These are phyloP conservation scores for Scolecobasidium constrictum DNA, from an alignment of 2,329 filamentous ascomycete species.

Conservation along the genomic window DNA sequence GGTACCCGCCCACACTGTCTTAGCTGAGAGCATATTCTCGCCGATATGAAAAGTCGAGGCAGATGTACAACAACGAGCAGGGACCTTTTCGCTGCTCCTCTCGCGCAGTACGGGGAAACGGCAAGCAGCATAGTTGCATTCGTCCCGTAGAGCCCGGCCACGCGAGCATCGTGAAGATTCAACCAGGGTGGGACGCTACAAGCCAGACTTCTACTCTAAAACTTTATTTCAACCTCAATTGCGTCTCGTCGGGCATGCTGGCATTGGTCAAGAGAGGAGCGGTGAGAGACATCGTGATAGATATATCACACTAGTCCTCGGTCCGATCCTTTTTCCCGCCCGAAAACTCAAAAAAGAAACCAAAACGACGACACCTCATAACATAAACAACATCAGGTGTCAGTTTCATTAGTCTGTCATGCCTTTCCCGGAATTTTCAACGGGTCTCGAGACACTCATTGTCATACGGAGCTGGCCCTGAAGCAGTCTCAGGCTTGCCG, in stretches of 20 bases:
- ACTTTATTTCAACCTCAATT: not conserved
- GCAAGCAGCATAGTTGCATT: not conserved
- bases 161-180: not conserved
- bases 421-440: too few relatives aligned
- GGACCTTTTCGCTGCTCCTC: not conserved
- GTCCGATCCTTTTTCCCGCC: not conserved
- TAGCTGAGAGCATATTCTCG: too few relatives aligned
- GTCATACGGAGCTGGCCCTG: too few relatives aligned
- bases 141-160: not conserved
- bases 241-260: not conserved
- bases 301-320: not conserved
- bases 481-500: not conserved
- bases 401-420: slow-evolving; percentile 7
- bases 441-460: too few relatives aligned
- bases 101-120: not conserved
- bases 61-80: not conserved
- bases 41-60: too few relatives aligned
- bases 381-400: not conserved
- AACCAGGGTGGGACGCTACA: not conserved
- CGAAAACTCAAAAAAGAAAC: too few relatives aligned
- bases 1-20: too few relatives aligned
- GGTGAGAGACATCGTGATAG: not conserved
- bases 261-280: not conserved
- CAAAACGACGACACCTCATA: not conserved
- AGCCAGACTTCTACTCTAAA: not conserved